A percentile compares a stretch with the other conserved stretches of the same genome.
Evolutionary conservation across 768 basidiomycete species (phyloP).

Genomic region (Termitomyces sp.): DNA sequence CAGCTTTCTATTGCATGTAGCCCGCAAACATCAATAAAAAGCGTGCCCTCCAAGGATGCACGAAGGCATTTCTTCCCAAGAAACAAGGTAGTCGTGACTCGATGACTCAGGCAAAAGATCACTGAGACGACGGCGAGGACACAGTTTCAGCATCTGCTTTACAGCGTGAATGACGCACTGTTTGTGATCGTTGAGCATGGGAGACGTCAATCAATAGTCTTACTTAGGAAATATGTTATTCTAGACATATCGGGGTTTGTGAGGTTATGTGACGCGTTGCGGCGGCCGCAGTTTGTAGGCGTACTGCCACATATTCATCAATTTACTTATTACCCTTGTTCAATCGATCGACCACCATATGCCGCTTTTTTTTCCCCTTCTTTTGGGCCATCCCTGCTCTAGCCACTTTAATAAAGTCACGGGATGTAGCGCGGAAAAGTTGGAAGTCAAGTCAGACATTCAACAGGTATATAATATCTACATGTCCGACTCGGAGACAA

Average conservation of each 20-base stretch:
- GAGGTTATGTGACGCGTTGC: not conserved
- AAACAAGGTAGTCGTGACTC: not conserved
- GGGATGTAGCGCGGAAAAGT: not conserved
- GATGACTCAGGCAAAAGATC: not conserved
- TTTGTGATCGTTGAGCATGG: not conserved
- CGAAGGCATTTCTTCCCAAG: not conserved
- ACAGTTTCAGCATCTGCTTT: not conserved
- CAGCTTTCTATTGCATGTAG: no score
- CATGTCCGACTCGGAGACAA: not conserved
- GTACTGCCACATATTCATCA: not conserved
- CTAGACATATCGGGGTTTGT: not conserved
- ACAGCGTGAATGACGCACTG: not conserved
- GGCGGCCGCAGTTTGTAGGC: not conserved
- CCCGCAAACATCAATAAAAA: not conserved
- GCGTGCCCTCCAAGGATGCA: not conserved
- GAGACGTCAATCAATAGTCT: not conserved
- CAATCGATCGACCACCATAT: not conserved
- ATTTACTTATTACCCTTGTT: not conserved
- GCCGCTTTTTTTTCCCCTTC: not conserved
- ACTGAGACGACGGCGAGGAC: not conserved
- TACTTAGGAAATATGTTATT: not conserved
- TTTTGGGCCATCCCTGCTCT: not conserved
- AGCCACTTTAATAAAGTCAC: not conserved
- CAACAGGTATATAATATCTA: not conserved
- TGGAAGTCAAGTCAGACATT: slow-evolving; percentile 1